Evolutionary conservation across 2,329 filamentous ascomycete genomes (phyloP).

Genomic region (Xylaria sp.): DNA sequence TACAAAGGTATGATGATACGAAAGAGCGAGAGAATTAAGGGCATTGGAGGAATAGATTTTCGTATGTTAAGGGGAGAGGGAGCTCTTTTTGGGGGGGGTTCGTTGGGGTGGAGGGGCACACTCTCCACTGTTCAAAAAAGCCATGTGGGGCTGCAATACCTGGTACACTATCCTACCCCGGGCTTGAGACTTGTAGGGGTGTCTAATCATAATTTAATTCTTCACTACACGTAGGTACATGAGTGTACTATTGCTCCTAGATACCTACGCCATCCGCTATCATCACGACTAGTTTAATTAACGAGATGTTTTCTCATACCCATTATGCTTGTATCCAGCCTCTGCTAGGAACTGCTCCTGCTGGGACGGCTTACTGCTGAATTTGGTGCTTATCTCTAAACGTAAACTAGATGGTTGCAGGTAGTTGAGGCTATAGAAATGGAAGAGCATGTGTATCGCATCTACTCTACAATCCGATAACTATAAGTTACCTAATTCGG

Average conservation of each 20-base stretch:
- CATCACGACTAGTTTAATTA: slow-evolving; percentile 19
- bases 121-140: slow-evolving; percentile 25
- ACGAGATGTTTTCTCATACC: background rate
- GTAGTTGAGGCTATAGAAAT: background rate
- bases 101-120: slow-evolving; percentile 36
- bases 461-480: background rate
- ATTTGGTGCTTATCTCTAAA: background rate
- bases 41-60: slow-evolving; percentile 28
- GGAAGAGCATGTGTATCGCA: background rate
- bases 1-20: slow-evolving; percentile 18
- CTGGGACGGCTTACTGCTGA: background rate
- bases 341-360: background rate
- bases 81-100: slow-evolving; percentile 34
- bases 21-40: slow-evolving; percentile 25
- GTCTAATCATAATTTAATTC: slow-evolving; percentile 32
- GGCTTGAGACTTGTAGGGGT: slow-evolving; percentile 10
- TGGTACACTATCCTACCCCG: slow-evolving; percentile 17
- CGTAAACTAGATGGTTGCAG: no score
- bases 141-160: slow-evolving; percentile 33
- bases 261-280: background rate
- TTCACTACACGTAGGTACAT: slow-evolving; percentile 13
- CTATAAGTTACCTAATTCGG: slow-evolving; percentile 22
- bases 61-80: slow-evolving; percentile 32
- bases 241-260: slow-evolving; percentile 16
- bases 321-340: background rate